Base-by-base conservation (phyloP, 257 asterid genomes). In the Haberlea rhodopensis region DNA sequence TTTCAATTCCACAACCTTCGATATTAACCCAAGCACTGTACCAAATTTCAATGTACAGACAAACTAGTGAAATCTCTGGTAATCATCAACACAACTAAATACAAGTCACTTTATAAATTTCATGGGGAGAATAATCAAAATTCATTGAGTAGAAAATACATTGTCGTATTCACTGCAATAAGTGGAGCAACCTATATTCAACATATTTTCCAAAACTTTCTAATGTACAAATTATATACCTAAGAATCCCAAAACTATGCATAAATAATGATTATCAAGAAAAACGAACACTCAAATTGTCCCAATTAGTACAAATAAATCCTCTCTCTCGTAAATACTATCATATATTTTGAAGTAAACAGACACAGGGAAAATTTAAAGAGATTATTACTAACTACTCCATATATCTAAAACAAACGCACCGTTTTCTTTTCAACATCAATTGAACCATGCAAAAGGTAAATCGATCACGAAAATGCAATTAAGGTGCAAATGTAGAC, bases 401-500 rank as follows among this genome's bases (percentile, higher is more conserved):
- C 23, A 32, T 10, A 10, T 22, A 21, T 22, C 48, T 18, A 40
- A 22, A 60, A 11, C 2, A 22, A 40, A 20, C 28, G n/a, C 31
- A 60, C 28, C 32, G 5, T 55, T 46, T 18, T 20, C 45, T 8
- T 2, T 3, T 8, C 53, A 58, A 27, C 61, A 15, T 5, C 65
- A 67, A 28, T 46, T 3, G 51, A 43, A 43, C 19, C 49, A 43
- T 4, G 7, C 49, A 43, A 11, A 43, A 43, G 18, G 19, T 13
- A 15, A 43, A 43, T 4, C 51, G 46, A 43, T 40, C 71, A 51
- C 18, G 31, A 29, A 45, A 60, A 53, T 64, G 45, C 45, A 64
- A 22, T 16, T 18, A 22, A 61, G 43, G 8, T 29, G 24, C 21
- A 62, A 58, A 66, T 32, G 53, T 57, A 73, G 55, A 62, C 49